Conservation (phyloP, 2,329 filamentous ascomycete species). For the Trichoderma asperellum region DNA sequence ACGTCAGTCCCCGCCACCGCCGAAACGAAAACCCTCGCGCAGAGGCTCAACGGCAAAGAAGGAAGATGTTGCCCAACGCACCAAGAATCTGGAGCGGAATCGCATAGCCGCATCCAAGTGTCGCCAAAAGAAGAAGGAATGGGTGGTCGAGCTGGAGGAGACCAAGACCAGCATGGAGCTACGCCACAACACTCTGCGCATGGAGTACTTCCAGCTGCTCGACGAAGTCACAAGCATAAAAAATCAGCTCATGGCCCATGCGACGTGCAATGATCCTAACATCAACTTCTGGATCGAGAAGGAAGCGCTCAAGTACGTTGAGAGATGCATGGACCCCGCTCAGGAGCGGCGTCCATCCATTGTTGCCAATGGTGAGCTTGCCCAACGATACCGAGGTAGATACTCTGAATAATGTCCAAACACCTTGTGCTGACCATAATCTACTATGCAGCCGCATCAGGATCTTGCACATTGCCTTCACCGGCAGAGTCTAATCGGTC, state of each 20-base stretch:
- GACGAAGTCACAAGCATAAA: constrained; percentile 54
- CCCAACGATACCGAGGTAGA: not conserved
- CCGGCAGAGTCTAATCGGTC: constrained; percentile 21
- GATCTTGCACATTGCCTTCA: constrained; percentile 24
- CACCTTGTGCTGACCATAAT: not conserved
- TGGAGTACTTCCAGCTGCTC: constrained; percentile 49
- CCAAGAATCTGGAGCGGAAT: constrained; percentile 69
- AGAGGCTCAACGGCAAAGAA: not conserved
- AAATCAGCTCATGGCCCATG: constrained; percentile 56
- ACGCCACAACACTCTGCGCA: constrained; percentile 48
- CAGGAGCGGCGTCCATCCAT: constrained; percentile 17
- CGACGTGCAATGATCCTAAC: constrained; percentile 55
- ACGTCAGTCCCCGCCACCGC: not conserved
- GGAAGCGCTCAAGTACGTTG: constrained; percentile 55
- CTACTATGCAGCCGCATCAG: not conserved
- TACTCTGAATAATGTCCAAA: not conserved
- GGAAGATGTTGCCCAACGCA: constrained; percentile 43
- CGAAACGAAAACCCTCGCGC: constrained; percentile 7
- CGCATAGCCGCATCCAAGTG: constrained; percentile 75
- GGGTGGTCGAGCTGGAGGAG: constrained; percentile 55
- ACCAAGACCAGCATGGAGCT: constrained; percentile 50
- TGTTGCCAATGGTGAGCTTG: constrained; percentile 19
- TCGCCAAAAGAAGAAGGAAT: constrained; percentile 66
- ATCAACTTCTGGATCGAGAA: constrained; percentile 59
- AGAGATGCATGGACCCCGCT: constrained; percentile 32